Conservation (phyloP, 768 basidiomycete genomes). For the Myochromella boudieri region DNA sequence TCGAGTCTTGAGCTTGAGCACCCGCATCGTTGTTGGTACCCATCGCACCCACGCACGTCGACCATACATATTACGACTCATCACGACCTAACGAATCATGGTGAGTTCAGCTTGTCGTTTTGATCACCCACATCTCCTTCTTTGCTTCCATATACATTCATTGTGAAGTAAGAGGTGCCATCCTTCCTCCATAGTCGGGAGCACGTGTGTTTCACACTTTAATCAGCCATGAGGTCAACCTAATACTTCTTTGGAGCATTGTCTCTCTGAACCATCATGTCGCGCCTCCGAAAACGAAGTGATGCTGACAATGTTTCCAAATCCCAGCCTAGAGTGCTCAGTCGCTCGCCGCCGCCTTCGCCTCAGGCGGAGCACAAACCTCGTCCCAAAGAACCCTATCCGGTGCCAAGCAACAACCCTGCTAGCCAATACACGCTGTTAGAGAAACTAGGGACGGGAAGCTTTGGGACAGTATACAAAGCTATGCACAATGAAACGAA, state of each 20-base stretch:
- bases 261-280: constrained; percentile 40
- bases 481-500: constrained; percentile 93
- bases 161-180: not conserved
- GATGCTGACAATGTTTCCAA: constrained; percentile 34
- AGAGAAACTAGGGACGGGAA: constrained; percentile 96
- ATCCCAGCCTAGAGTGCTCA: constrained; percentile 38
- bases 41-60: too few relatives aligned
- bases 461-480: constrained; percentile 97
- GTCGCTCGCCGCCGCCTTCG: constrained; percentile 51
- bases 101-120: constrained; percentile 11
- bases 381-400: constrained; percentile 56
- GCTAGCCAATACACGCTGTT: constrained; percentile 89
- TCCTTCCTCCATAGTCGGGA: constrained; percentile 5
- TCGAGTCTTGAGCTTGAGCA: not conserved
- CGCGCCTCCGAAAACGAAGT: constrained; percentile 43
- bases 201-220: constrained; percentile 18
- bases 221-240: constrained; percentile 16
- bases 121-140: not conserved
- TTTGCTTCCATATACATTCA: constrained; percentile 4
- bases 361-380: constrained; percentile 44
- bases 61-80: constrained; percentile 1
- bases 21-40: not conserved
- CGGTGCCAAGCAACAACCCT: constrained; percentile 76
- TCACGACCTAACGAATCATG: constrained; percentile 16
- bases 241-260: constrained; percentile 23